Percentiles rank a stretch among this genome's conserved stretches.
Evolutionary conservation across 352 stramenopile genomes (phyloP).

Genomic region (Phytophthora rubi): DNA sequence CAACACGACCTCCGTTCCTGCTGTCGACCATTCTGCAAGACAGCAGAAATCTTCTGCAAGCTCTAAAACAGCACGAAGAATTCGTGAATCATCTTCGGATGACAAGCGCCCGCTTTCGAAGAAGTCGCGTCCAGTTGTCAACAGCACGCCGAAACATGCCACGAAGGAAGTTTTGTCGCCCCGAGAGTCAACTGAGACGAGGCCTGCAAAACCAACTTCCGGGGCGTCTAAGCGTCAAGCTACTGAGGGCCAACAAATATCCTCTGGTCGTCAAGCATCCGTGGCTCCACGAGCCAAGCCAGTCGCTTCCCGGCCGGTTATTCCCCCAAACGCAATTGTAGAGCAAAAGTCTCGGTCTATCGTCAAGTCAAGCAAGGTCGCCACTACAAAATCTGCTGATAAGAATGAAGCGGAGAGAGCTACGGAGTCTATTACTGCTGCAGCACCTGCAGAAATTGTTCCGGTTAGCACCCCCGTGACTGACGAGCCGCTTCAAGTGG

Average conservation of each 20-base stretch:
- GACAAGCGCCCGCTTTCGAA: slow-evolving; percentile 19
- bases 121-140: slow-evolving; percentile 15
- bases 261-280: slow-evolving; percentile 1
- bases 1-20: slow-evolving; percentile 20
- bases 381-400: slow-evolving; percentile 1
- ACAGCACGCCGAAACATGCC: slow-evolving; percentile 19
- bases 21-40: slow-evolving; percentile 3
- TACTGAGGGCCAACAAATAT: slow-evolving; percentile 4
- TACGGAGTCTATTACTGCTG: not conserved
- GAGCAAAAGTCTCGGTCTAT: slow-evolving; percentile 18
- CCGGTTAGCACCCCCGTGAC: not conserved
- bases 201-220: slow-evolving; percentile 20
- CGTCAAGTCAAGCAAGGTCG: slow-evolving; percentile 19
- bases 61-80: slow-evolving; percentile 14
- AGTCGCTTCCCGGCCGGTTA: slow-evolving; percentile 10
- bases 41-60: slow-evolving; percentile 13
- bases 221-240: slow-evolving; percentile 15
- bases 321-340: slow-evolving; percentile 10
- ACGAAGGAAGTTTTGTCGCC: slow-evolving; percentile 15
- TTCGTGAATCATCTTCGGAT: slow-evolving; percentile 12
- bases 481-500: slow-evolving; percentile 3
- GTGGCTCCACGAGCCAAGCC: slow-evolving; percentile 21
- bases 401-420: slow-evolving; percentile 6
- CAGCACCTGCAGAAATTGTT: not conserved
- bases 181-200: slow-evolving; percentile 18